Percentiles rank a stretch among this genome's conserved stretches.
Evolutionary conservation across 164 flowering plant species (phyloP).

Genomic region (Kalanchoe fedtschenkoi): DNA sequence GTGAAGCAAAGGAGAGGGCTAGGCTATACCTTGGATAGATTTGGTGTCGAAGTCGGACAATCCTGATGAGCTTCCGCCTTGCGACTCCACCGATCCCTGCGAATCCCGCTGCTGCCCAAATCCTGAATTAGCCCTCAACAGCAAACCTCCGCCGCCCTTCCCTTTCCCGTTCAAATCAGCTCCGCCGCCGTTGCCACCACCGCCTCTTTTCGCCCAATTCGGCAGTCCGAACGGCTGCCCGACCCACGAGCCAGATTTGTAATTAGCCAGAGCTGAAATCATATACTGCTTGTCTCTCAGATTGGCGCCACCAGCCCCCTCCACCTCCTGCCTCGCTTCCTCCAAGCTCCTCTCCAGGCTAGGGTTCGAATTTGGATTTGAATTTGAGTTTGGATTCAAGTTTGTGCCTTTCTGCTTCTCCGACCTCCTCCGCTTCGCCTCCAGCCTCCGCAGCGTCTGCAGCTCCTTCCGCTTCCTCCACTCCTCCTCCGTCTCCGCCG

Average conservation of each 20-base stretch:
- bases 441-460: conserved; percentile 70
- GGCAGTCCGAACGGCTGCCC: conserved; percentile 18
- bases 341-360: conserved; percentile 2
- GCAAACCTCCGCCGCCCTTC: conserved; percentile 3
- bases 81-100: conserved; percentile 40
- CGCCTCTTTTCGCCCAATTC: conserved; percentile 18
- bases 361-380: background rate
- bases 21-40: conserved; percentile 32
- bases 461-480: conserved; percentile 82
- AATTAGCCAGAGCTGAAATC: conserved; percentile 6
- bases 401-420: conserved; percentile 49
- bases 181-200: conserved; percentile 17
- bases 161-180: conserved; percentile 9
- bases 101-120: conserved; percentile 14
- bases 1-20: background rate
- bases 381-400: conserved; percentile 5
- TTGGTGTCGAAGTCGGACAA: conserved; percentile 34
- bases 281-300: conserved; percentile 16
- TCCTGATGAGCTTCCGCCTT: conserved; percentile 42
- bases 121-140: conserved; percentile 2
- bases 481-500: conserved; percentile 79
- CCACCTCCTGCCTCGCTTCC: conserved; percentile 23
- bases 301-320: conserved; percentile 7
- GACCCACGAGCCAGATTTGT: conserved; percentile 12
- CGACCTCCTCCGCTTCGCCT: conserved; percentile 72